Conservation (phyloP, 352 stramenopile species). For the Phytophthora europaea region DNA sequence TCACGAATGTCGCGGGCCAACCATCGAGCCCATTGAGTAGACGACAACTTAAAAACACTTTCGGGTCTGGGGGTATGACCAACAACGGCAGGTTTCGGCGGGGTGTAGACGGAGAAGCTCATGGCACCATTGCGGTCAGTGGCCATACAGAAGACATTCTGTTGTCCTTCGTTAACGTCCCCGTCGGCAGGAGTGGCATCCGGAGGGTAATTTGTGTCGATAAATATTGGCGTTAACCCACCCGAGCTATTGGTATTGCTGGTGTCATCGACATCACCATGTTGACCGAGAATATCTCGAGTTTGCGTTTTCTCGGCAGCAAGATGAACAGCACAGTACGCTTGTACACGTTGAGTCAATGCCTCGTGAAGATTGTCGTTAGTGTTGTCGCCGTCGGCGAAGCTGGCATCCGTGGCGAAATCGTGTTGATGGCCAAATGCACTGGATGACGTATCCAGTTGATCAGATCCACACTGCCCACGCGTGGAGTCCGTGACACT, state of each 20-base stretch:
- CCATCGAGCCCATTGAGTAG: constrained; percentile 4
- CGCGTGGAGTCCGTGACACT: background rate
- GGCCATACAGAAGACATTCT: constrained; percentile 8
- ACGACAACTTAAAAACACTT: constrained; percentile 7
- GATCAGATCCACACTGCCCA: background rate
- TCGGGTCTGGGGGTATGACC: background rate
- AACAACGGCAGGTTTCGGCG: background rate
- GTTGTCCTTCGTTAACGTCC: background rate
- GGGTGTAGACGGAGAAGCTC: background rate
- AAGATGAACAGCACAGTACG: background rate
- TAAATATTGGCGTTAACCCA: background rate
- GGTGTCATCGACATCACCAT: background rate
- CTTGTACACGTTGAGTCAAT: background rate
- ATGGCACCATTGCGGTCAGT: background rate
- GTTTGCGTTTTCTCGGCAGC: background rate
- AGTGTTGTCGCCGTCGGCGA: background rate
- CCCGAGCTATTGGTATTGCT: background rate
- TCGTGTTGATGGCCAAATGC: background rate
- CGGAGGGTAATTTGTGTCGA: too few relatives aligned
- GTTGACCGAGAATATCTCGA: background rate
- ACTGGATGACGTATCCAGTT: background rate
- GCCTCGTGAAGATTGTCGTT: background rate
- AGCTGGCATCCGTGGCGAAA: background rate
- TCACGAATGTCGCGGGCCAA: constrained; percentile 3
- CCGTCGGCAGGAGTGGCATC: background rate